Evolutionary conservation across 2,329 filamentous ascomycete species (phyloP).

Genomic region (Ceratocystiopsis brevicomis): DNA sequence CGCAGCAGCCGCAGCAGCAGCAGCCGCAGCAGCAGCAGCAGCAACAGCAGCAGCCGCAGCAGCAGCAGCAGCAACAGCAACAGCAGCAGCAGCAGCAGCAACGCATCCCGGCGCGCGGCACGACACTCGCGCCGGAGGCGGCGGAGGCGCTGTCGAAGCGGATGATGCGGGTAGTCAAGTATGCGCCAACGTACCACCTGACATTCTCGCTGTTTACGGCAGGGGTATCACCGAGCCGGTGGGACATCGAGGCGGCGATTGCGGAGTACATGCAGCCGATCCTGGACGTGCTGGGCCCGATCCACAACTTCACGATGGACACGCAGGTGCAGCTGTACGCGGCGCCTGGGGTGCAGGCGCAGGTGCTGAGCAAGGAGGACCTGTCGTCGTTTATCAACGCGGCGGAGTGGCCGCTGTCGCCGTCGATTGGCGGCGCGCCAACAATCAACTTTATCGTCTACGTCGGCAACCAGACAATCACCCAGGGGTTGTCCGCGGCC

Average conservation of each 20-base stretch:
- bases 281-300: slow-evolving; percentile 56
- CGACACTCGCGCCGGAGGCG: slow-evolving; percentile 25
- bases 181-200: slow-evolving; percentile 83
- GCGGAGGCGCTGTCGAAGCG: slow-evolving; percentile 44
- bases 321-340: slow-evolving; percentile 93
- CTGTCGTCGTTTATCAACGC: slow-evolving; percentile 92
- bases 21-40: too few relatives aligned
- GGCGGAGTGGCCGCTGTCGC: slow-evolving; percentile 90
- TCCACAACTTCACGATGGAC: slow-evolving; percentile 91
- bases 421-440: slow-evolving; percentile 79
- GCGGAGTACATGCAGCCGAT: slow-evolving; percentile 67
- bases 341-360: slow-evolving; percentile 39
- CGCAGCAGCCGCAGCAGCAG: slow-evolving; percentile 10
- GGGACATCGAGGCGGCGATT: slow-evolving; percentile 76
- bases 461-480: slow-evolving; percentile 58
- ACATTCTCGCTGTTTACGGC: slow-evolving; percentile 91
- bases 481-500: neutral
- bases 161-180: slow-evolving; percentile 71
- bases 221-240: slow-evolving; percentile 58
- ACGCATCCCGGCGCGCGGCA: too few relatives aligned
- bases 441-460: slow-evolving; percentile 95
- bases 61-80: slow-evolving; percentile 4
- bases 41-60: slow-evolving; percentile 18
- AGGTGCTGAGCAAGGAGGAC: slow-evolving; percentile 63
- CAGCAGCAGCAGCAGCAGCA: slow-evolving; percentile 17